Base-by-base conservation (phyloP, 345 rosid species). In the Euphorbia pulcherrima region DNA sequence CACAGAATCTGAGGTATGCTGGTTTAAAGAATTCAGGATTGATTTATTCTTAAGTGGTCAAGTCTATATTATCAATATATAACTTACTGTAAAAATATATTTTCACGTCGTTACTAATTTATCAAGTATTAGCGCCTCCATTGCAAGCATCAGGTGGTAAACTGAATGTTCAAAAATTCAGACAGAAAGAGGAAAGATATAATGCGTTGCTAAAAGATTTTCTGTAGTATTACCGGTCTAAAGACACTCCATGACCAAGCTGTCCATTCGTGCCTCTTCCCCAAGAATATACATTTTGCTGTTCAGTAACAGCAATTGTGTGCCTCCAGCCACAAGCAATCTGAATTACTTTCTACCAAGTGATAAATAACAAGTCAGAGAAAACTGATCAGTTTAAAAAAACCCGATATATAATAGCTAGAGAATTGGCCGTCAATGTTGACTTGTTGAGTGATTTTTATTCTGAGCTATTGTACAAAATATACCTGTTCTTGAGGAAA, bases 261-360 rank as follows among this genome's bases (percentile, higher is more conserved):
- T 94, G 99, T 71, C 99, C 96, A 78, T 91, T 94, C 40, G 97
- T 94, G 65, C 97, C 99, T 84, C 99, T 86, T 58, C 99, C 99
- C 99, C 99, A 91, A 63, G 97, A 90, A 77, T 82, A 94, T 20
- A 94, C 86, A 72, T 94, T 90, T 48, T 88, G 77, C 62, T 53
- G 75, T 73, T 89, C 99, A 8, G 96, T 91, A 68, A 89, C 81
- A 74, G 96, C 97, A 80, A 94, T 83, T 0, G 99, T 86, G 71
- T 93, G 99, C 78, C 99, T 90, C 99, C 97, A 93, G 54, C 97
- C 97, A 73, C 99, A 91, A 26, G 99, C 81, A 60, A 94, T 83
- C 77, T 86, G 92, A 62, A 78, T 75, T 69, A 94, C 89, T 83
- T 86, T 86, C 97, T 94, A 86, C 60, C 37, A 62, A 68, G 23